Evolutionary conservation across 495 filamentous ascomycete species (phyloP), one percentile per base, ranked within the genome.

Genomic region (Peziza echinospora): DNA sequence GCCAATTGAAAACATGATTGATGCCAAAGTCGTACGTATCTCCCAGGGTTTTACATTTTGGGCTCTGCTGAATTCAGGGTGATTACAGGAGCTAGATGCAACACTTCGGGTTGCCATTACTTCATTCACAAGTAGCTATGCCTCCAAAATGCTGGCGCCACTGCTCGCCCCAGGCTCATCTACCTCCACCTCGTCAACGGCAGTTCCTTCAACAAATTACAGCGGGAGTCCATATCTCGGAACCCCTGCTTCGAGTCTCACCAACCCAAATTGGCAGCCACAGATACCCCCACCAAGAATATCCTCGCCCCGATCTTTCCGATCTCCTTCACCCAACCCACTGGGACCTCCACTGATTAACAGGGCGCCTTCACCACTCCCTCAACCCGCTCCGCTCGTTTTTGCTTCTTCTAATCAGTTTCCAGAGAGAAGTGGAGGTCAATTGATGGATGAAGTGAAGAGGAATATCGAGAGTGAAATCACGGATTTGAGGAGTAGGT

Each of bases 1-100:
- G 19, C 30, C 30, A 6, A 70, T 78, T 0, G 71, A 77, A 52
- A 76, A 76, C 54, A 77, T 78, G 73, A 63, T 78, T 9, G 74
- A 78, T 57, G 74, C 74, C 17, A 78, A 77, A 51, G 71, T 71
- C 19, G 30, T 37, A 37, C 19, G 30, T 37, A 7, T 37, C 4
- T 17, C 5, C 30, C 10, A n/a, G n/a, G n/a, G n/a, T n/a, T n/a
- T n/a, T n/a, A n/a, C n/a, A n/a, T n/a, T n/a, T n/a, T n/a, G n/a
- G n/a, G n/a, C n/a, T n/a, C n/a, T n/a, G n/a, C n/a, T n/a, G n/a
- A n/a, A n/a, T n/a, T n/a, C n/a, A n/a, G n/a, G n/a, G n/a, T n/a
- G n/a, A n/a, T n/a, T 37, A 4, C 19, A 37, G 6, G 56, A 65
- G 47, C 47, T 64, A 8, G 62, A 63, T 41, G 57, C 51, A 5